A percentile compares a stretch with the other conserved stretches of the same genome.
phyloP scores from a whole-genome alignment of 2,329 filamentous ascomycete species.

The Alternaria gansuensis region DNA sequence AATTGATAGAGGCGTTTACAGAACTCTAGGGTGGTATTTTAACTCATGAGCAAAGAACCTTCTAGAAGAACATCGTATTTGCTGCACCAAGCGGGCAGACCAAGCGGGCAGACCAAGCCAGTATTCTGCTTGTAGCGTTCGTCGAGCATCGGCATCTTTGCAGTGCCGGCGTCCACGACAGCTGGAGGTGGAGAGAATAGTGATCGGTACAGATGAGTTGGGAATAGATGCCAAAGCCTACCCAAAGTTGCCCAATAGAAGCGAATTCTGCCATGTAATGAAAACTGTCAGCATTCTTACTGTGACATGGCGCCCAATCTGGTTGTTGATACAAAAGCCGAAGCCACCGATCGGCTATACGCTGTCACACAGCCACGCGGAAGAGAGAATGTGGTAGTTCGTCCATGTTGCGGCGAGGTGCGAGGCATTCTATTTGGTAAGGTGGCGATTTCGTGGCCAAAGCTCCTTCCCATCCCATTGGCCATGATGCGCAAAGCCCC shows the following conservation, averaged over 20 bases:
- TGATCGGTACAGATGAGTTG: neutral
- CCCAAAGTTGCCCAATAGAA: neutral
- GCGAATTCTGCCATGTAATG: neutral
- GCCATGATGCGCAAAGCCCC: neutral
- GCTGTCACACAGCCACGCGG: neutral
- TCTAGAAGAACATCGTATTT: constrained; percentile 3
- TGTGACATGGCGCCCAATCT: neutral
- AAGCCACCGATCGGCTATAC: neutral
- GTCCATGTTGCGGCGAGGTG: neutral
- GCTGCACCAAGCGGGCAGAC: neutral
- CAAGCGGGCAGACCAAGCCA: neutral
- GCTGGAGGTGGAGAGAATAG: neutral
- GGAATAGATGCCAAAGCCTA: neutral
- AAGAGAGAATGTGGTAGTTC: neutral
- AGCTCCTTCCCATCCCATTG: neutral
- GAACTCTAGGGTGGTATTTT: neutral
- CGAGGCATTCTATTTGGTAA: neutral
- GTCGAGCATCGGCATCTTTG: neutral
- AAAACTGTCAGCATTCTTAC: neutral
- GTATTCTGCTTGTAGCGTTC: neutral
- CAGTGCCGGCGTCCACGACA: neutral
- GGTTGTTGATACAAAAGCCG: neutral
- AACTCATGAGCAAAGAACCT: neutral
- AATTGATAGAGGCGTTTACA: neutral
- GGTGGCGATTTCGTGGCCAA: neutral